Base-by-base conservation (phyloP, 768 basidiomycete genomes). In the Phlegmacium glaucopus region DNA sequence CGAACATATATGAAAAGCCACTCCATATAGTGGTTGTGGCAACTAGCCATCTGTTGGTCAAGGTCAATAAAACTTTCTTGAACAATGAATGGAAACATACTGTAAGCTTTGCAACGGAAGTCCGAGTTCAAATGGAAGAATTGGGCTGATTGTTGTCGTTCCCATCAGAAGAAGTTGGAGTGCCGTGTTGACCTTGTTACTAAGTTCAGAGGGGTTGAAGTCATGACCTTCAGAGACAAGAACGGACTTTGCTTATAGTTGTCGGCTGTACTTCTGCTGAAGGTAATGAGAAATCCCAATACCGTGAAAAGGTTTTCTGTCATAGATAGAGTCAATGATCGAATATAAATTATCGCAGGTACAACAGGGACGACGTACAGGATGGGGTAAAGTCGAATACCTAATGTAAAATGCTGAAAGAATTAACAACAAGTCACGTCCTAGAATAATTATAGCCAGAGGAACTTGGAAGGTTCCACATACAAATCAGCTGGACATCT, bases 271-370 rank as follows among this genome's bases (percentile, higher is more conserved):
- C 93, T 66, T 96, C 94, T 1, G 93, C 95, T 1, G 94, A 95
- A 1, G 96, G 93, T 42, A 96, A 82, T 9, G 90, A 89, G 52
- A 96, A 91, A 62, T 97, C 90, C 90, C 94, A 99, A 67, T 98
- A 99, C 28, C 96, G 82, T 18, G 71, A 63, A 61, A 92, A 87
- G 0, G 94, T 96, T 91, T 91, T 90, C 89, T 94, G 64, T 39
- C 45, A 51, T 29, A 39, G 22, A 27, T 36, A 37, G 13, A 47
- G 36, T 56, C 34, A 37, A 43, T 22, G 28, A 29, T 34, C 12
- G 15, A 30, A 37, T 16, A 26, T 26, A 18, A 17, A n/a, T 25
- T 53, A 15, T 29, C 9, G 34, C 39, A 18, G 50, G 34, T 3
- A n/a, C 32, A 11, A 3, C 43, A 11, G 39, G 39, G 25, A 44